Conservation (phyloP, 495 filamentous ascomycete species). For the Chaetomium cochliodes region DNA sequence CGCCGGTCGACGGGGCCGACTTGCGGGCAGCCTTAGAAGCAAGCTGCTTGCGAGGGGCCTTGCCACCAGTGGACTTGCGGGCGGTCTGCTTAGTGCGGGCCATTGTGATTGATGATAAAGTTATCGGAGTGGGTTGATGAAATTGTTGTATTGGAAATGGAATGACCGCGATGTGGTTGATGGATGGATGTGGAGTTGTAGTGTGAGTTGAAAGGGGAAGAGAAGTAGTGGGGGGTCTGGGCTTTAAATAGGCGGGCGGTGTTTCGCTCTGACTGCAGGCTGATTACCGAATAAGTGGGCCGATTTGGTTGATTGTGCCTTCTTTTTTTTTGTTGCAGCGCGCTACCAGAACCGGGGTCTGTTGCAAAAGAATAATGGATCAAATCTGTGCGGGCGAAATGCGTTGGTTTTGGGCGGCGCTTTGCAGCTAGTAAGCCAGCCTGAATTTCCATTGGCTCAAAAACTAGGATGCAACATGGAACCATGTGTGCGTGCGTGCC, state of each 20-base stretch:
- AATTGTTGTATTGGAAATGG: conserved; percentile 36
- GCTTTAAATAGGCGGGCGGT: conserved; percentile 46
- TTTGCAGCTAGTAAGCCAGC: conserved; percentile 25
- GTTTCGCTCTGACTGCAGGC: conserved; percentile 39
- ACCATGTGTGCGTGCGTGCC: too few species aligned
- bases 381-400: conserved; percentile 32
- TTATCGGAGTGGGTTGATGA: too few species aligned
- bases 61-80: conserved; percentile 99
- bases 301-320: conserved; percentile 32
- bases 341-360: conserved; percentile 35
- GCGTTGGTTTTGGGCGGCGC: conserved; percentile 29
- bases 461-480: conserved; percentile 21
- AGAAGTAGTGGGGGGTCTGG: conserved; percentile 47
- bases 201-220: conserved; percentile 50
- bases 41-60: conserved; percentile 98
- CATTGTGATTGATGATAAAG: conserved; percentile 61
- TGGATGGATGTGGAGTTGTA: conserved; percentile 38
- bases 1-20: conserved; percentile 57
- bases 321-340: conserved; percentile 38
- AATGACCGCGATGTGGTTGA: conserved; percentile 41
- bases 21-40: conserved; percentile 56
- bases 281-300: conserved; percentile 41
- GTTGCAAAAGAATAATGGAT: conserved; percentile 36
- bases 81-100: conserved; percentile 99
- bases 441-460: conserved; percentile 39